These are phyloP conservation scores for Backusella sp. DNA, from an alignment of 192 early-diverging fungal species.

Conservation along the genomic window DNA sequence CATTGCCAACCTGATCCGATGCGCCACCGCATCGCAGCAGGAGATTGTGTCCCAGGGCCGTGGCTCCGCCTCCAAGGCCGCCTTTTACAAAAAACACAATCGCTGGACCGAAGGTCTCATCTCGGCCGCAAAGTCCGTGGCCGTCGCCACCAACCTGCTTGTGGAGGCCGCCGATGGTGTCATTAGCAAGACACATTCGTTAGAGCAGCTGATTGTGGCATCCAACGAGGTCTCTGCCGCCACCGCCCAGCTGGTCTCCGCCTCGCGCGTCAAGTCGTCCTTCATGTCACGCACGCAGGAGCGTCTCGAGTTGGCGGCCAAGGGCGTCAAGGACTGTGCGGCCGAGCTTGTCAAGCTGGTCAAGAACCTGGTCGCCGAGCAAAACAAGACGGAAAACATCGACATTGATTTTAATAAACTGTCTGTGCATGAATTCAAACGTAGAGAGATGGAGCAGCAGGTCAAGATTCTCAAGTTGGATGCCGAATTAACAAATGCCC, in stretches of 20 bases:
- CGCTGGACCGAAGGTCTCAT: conserved; percentile 99
- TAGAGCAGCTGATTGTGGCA: conserved; percentile 97
- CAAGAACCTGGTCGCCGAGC: conserved; percentile 76
- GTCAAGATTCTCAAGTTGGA: conserved; percentile 95
- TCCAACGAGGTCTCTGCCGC: conserved; percentile 95
- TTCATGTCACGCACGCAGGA: conserved; percentile 93
- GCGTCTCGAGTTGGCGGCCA: conserved; percentile 90
- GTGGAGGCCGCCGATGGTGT: conserved; percentile 97
- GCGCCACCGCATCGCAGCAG: conserved; percentile 93
- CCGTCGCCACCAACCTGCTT: conserved; percentile 86
- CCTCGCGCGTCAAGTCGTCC: conserved; percentile 91
- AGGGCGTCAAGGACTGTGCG: conserved; percentile 89
- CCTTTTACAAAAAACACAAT: conserved; percentile 99
- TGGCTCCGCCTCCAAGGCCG: conserved; percentile 73
- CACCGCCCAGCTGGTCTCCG: conserved; percentile 95
- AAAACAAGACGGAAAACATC: conserved; percentile 60
- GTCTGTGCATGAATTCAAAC: conserved; percentile 91
- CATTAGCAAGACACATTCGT: conserved; percentile 81
- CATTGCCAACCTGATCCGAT: conserved; percentile 90
- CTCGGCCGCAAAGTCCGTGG: conserved; percentile 93
- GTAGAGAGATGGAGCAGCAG: conserved; percentile 97
- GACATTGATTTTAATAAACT: conserved; percentile 69
- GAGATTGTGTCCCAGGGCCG: conserved; percentile 95
- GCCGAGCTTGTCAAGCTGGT: conserved; percentile 91
- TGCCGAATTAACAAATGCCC: conserved; percentile 83